Conservation (phyloP, 306 rosid genomes). For the Malus sylvestris region DNA sequence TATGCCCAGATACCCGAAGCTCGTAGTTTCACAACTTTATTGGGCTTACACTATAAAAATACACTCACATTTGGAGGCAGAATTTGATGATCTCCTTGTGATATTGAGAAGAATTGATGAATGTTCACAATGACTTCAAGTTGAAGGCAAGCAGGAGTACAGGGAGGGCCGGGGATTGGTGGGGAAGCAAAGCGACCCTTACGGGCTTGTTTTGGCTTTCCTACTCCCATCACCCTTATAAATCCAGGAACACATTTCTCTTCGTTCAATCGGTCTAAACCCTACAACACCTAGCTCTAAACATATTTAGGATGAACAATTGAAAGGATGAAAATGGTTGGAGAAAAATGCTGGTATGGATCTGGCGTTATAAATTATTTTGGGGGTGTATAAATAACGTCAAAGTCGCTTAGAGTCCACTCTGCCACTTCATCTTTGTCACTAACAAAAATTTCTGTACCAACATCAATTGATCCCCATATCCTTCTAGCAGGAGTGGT, state of each 20-base stretch:
- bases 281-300: neutral
- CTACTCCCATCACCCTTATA: neutral
- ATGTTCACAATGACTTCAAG: neutral
- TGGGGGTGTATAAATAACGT: conserved; percentile 33
- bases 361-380: neutral
- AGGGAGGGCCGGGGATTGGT: neutral
- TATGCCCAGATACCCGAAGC: neutral
- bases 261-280: neutral
- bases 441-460: conserved; percentile 68
- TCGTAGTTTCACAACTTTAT: neutral
- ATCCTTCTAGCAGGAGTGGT: conserved; percentile 56
- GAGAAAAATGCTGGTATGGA: neutral
- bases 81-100: neutral
- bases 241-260: neutral
- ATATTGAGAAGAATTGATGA: neutral
- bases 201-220: neutral
- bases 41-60: neutral
- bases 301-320: neutral
- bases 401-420: conserved; percentile 62
- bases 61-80: neutral
- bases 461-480: conserved; percentile 67
- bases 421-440: conserved; percentile 64
- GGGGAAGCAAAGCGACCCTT: neutral
- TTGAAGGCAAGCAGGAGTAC: neutral
- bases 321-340: neutral